phyloP scores from a whole-genome alignment of 345 rosid genomes.

The Hirschfeldia incana region DNA sequence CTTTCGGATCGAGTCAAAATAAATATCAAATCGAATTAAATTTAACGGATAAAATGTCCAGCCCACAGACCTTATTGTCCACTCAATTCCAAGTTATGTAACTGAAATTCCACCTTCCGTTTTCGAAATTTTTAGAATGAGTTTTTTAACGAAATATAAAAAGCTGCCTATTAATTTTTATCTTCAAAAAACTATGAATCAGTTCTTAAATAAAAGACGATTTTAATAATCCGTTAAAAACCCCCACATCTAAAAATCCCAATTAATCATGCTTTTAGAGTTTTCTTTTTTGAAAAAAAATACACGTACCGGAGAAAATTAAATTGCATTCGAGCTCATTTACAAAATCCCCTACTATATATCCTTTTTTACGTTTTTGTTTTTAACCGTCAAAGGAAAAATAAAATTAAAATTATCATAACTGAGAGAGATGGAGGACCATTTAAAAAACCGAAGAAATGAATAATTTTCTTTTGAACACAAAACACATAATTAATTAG shows the following conservation, averaged over 20 bases:
- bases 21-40: no score
- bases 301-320: neutral
- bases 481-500: no score
- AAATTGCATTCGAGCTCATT: neutral
- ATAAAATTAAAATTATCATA: neutral
- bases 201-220: no score
- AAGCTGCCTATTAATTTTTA: no score
- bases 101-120: conserved; percentile 26
- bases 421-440: neutral
- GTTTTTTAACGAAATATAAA: no score
- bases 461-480: neutral
- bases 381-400: neutral
- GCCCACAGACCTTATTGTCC: conserved; percentile 14
- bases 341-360: neutral
- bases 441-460: neutral
- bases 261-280: conserved; percentile 2
- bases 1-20: no score
- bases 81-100: conserved; percentile 26
- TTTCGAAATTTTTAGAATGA: neutral
- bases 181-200: no score
- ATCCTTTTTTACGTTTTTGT: neutral
- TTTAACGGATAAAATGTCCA: no score
- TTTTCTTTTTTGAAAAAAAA: neutral
- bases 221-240: no score
- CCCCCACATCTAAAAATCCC: no score